phyloP scores from a whole-genome alignment of 2,329 filamentous ascomycete genomes.

The Zasmidium cellare region DNA sequence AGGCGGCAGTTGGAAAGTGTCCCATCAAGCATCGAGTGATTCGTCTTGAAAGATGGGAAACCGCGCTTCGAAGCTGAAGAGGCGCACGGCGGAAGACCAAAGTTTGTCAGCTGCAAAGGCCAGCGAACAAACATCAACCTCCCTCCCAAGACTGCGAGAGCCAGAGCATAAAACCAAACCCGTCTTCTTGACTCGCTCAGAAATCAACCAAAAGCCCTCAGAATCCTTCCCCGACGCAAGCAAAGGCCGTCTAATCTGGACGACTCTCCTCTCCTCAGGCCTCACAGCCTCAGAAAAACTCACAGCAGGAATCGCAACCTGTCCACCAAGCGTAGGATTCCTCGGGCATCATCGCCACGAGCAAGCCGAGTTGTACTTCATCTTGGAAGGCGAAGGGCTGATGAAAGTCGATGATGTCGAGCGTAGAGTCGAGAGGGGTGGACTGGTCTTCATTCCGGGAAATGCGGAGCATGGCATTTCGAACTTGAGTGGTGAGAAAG shows the following conservation, averaged over 20 bases:
- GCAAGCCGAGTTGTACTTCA: conserved; percentile 47
- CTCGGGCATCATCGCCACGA: conserved; percentile 41
- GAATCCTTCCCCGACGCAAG: conserved; percentile 1
- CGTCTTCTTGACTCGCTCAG: not conserved
- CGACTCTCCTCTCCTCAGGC: conserved; percentile 40
- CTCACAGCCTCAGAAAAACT: conserved; percentile 38
- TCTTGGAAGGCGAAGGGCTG: conserved; percentile 39
- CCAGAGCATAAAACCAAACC: not conserved
- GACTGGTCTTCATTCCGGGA: conserved; percentile 43
- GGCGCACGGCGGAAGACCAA: not conserved
- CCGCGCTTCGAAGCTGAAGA: not conserved
- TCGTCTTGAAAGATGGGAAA: not conserved
- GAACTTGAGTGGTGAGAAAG: conserved; percentile 4
- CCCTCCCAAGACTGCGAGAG: no score
- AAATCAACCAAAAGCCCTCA: not conserved
- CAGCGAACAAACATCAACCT: not conserved
- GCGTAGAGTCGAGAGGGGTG: conserved; percentile 35
- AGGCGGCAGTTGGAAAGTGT: no score
- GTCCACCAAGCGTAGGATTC: conserved; percentile 35
- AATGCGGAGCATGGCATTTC: conserved; percentile 45
- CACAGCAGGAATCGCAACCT: conserved; percentile 40
- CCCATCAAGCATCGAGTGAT: no score
- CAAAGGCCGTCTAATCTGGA: conserved; percentile 38
- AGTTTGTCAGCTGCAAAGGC: not conserved
- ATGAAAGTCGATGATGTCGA: conserved; percentile 41